A percentile compares a stretch with the other conserved stretches of the same genome.
Evolutionary conservation across 1,284 basidiomycete genomes (phyloP).

Genomic region (Fistulinella cinereoalba): DNA sequence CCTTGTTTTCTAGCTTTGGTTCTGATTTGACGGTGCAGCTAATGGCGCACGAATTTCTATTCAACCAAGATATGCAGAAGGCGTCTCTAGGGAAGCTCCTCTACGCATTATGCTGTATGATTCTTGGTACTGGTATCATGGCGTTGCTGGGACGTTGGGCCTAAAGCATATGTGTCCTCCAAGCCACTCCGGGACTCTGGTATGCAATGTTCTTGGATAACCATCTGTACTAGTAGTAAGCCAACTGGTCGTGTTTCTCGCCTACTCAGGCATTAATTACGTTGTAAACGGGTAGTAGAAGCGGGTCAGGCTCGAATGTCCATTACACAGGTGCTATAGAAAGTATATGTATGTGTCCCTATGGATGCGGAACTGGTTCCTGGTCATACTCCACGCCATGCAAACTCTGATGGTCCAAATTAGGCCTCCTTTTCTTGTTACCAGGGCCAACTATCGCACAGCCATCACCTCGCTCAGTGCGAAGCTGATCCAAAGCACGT

Average conservation of each 20-base stretch:
- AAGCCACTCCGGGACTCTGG: too few species aligned
- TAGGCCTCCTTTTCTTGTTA: slow-evolving; percentile 22
- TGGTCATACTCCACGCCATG: too few species aligned
- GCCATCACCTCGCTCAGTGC: slow-evolving; percentile 4
- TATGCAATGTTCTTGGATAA: too few species aligned
- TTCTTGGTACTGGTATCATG: slow-evolving; percentile 79
- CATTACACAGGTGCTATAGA: too few species aligned
- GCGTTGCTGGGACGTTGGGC: slow-evolving; percentile 85
- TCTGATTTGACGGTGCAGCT: slow-evolving; percentile 44
- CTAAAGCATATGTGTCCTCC: slow-evolving; percentile 28
- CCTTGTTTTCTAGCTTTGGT: background rate
- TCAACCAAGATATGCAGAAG: slow-evolving; percentile 80
- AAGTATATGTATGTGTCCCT: too few species aligned
- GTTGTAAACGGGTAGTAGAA: too few species aligned
- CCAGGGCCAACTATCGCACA: slow-evolving; percentile 1
- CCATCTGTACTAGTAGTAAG: too few species aligned
- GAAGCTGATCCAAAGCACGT: slow-evolving; percentile 27
- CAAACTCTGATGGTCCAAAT: slow-evolving; percentile 2
- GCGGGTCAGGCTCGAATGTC: too few species aligned
- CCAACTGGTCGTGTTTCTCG: too few species aligned
- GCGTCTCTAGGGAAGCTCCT: slow-evolving; percentile 59
- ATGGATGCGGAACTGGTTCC: too few species aligned
- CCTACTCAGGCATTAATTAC: too few species aligned
- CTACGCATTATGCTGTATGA: slow-evolving; percentile 74
- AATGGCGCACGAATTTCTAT: slow-evolving; percentile 90